phyloP scores from a whole-genome alignment of 2,329 filamentous ascomycete species.

The Pseudogymnoascus sp. region DNA sequence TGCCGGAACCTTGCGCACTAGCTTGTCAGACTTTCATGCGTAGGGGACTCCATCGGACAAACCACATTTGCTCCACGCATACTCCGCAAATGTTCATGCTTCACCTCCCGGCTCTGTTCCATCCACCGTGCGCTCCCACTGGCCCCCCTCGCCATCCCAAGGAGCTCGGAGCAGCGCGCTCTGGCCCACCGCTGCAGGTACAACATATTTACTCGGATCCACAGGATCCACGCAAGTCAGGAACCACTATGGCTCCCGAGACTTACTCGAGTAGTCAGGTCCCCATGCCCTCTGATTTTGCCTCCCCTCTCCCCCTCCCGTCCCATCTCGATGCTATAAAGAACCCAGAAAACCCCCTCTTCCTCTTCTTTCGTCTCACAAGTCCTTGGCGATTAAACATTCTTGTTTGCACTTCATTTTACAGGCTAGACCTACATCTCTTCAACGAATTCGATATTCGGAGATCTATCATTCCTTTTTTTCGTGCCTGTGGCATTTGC shows the following conservation, averaged over 20 bases:
- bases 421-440: constrained; percentile 10
- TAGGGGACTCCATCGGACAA: constrained; percentile 9
- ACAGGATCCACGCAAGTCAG: constrained; percentile 6
- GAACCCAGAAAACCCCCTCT: constrained; percentile 1
- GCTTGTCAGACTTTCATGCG: constrained; percentile 6
- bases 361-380: constrained; percentile 3
- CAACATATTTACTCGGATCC: constrained; percentile 4
- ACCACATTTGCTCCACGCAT: constrained; percentile 10
- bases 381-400: constrained; percentile 10
- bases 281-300: neutral
- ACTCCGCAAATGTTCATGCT: constrained; percentile 7
- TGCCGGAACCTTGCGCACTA: constrained; percentile 2
- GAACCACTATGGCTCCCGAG: constrained; percentile 9
- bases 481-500: constrained; percentile 10
- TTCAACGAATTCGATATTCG: constrained; percentile 10
- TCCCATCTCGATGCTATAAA: constrained; percentile 9
- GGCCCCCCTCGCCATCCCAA: neutral
- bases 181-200: neutral
- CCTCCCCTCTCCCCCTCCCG: neutral
- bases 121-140: neutral
- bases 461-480: constrained; percentile 6
- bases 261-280: constrained; percentile 8
- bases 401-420: constrained; percentile 10
- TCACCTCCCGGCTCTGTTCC: neutral
- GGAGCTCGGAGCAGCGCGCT: neutral